A percentile compares a stretch with the other conserved stretches of the same genome.
These are phyloP conservation scores for Polygonum maritimum DNA, from an alignment of 148 eudicot genomes.

Conservation along the genomic window DNA sequence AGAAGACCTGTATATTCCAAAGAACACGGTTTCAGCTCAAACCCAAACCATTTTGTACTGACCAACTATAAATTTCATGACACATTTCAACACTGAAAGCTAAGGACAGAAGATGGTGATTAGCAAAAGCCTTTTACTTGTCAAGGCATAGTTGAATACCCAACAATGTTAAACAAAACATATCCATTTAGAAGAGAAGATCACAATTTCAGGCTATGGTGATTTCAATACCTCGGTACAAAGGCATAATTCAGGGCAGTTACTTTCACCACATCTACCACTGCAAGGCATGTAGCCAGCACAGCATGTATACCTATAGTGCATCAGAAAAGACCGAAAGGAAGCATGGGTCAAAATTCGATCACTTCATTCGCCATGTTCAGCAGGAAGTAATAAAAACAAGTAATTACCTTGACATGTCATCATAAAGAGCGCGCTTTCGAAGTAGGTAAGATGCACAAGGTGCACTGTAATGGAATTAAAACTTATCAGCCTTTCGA, in stretches of 20 bases:
- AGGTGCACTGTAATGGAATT: slow-evolving; percentile 21
- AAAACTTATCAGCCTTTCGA: neutral
- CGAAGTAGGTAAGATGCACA: slow-evolving; percentile 30
- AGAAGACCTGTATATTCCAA: slow-evolving; percentile 36
- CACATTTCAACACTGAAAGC: too few relatives aligned
- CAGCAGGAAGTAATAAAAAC: slow-evolving; percentile 6
- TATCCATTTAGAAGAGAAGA: neutral
- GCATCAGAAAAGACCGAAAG: neutral
- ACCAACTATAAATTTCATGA: too few relatives aligned
- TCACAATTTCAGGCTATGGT: neutral
- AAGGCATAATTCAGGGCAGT: slow-evolving; percentile 33
- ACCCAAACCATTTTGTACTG: too few relatives aligned
- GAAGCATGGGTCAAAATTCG: neutral
- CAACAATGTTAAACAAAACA: neutral
- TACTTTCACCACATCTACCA: slow-evolving; percentile 30
- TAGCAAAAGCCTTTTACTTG: too few relatives aligned
- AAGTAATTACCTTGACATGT: slow-evolving; percentile 28
- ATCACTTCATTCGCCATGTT: neutral
- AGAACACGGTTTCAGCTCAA: neutral
- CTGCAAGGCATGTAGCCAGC: slow-evolving; percentile 39
- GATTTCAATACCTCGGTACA: slow-evolving; percentile 18
- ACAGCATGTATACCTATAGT: slow-evolving; percentile 24
- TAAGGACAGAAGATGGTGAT: neutral
- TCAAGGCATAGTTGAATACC: too few relatives aligned
- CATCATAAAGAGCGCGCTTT: slow-evolving; percentile 24